phyloP scores from a whole-genome alignment of 2,329 filamentous ascomycete species.

The Neonectria magnoliae region DNA sequence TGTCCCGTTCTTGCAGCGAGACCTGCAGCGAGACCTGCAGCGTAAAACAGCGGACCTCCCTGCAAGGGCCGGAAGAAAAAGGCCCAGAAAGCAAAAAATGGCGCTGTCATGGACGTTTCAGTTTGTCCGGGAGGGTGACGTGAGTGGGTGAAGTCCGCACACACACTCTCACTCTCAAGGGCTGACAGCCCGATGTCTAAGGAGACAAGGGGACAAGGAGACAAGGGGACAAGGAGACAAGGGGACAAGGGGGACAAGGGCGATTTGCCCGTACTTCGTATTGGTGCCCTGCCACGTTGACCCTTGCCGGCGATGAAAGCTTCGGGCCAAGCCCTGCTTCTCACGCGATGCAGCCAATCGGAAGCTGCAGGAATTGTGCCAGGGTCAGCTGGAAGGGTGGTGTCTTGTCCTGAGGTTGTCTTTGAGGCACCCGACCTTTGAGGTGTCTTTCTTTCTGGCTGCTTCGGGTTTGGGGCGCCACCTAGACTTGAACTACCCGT shows the following conservation, averaged over 20 bases:
- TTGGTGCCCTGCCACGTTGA: slow-evolving; percentile 19
- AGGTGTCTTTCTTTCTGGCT: neutral
- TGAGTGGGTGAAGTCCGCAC: slow-evolving; percentile 15
- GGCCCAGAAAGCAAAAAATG: slow-evolving; percentile 6
- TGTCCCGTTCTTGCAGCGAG: slow-evolving; percentile 22
- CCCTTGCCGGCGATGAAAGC: slow-evolving; percentile 15
- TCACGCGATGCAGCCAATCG: slow-evolving; percentile 11
- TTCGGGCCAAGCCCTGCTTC: slow-evolving; percentile 6
- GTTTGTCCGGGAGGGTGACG: slow-evolving; percentile 4
- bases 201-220: no score
- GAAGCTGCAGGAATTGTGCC: neutral
- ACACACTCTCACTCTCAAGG: neutral
- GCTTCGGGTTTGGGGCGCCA: neutral
- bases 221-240: neutral
- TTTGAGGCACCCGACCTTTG: neutral
- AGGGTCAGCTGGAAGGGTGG: neutral
- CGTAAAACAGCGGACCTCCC: slow-evolving; percentile 8
- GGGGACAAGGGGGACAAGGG: no score
- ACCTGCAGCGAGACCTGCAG: slow-evolving; percentile 1
- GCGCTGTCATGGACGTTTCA: slow-evolving; percentile 21
- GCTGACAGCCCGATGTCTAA: neutral
- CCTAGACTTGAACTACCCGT: neutral
- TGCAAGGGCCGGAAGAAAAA: slow-evolving; percentile 15
- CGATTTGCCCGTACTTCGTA: neutral
- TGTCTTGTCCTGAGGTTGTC: neutral